These are phyloP conservation scores for Macrophomina phaseolina DNA, from an alignment of 2,329 filamentous ascomycete species.

Conservation along the genomic window DNA sequence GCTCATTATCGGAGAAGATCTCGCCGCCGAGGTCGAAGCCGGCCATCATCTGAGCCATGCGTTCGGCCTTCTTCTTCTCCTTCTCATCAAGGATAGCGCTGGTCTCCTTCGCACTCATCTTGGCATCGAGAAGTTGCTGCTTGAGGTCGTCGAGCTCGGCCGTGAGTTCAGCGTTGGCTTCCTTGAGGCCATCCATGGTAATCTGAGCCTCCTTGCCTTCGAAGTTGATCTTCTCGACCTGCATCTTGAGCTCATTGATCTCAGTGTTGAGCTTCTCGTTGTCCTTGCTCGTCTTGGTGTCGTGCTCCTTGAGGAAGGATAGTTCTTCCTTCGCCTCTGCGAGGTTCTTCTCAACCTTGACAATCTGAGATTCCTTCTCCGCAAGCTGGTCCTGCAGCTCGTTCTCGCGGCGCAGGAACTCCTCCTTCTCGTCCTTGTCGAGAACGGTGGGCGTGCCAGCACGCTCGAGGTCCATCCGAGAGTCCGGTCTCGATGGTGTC, in stretches of 20 bases:
- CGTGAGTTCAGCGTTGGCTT: constrained; percentile 92
- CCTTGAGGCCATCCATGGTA: constrained; percentile 96
- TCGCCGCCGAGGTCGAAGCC: constrained; percentile 94
- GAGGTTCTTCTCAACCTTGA: constrained; percentile 78
- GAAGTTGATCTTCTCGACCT: constrained; percentile 91
- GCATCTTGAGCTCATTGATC: constrained; percentile 94
- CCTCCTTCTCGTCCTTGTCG: constrained; percentile 96
- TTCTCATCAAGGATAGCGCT: constrained; percentile 92
- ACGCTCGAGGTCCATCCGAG: constrained; percentile 73
- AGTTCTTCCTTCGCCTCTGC: constrained; percentile 87
- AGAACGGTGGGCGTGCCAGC: constrained; percentile 86
- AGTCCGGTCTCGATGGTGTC: constrained; percentile 64
- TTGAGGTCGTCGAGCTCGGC: constrained; percentile 92
- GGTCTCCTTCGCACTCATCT: constrained; percentile 95
- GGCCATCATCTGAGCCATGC: constrained; percentile 99
- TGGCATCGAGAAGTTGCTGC: constrained; percentile 92
- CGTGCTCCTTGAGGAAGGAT: constrained; percentile 81
- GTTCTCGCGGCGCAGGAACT: constrained; percentile 93
- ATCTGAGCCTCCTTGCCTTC: constrained; percentile 97
- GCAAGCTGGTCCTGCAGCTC: constrained; percentile 96
- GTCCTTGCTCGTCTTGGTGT: constrained; percentile 81
- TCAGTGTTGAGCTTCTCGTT: constrained; percentile 87
- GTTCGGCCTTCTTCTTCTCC: constrained; percentile 97
- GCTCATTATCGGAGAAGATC: constrained; percentile 92
- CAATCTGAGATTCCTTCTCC: constrained; percentile 85